phyloP scores from a whole-genome alignment of 352 stramenopile genomes.

The Pythium sukuiense region DNA sequence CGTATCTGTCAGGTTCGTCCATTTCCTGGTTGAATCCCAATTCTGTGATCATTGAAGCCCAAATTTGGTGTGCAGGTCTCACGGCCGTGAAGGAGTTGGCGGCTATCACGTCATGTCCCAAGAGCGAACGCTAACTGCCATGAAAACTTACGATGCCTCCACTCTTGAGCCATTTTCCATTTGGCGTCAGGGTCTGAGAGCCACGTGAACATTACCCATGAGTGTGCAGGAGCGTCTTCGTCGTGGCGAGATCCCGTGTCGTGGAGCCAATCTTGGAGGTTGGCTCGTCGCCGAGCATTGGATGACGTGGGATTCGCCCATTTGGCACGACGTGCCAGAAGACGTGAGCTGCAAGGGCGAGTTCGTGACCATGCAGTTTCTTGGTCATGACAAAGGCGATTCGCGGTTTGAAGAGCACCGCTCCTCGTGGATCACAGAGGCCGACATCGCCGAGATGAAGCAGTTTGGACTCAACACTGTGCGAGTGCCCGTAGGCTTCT shows the following conservation, averaged over 20 bases:
- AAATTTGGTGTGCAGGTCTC: slow-evolving; percentile 24
- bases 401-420: slow-evolving; percentile 75
- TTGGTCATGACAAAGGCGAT: slow-evolving; percentile 51
- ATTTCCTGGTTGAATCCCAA: background rate
- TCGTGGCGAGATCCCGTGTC: slow-evolving; percentile 34
- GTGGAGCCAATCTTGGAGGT: slow-evolving; percentile 81
- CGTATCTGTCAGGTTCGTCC: slow-evolving; percentile 50
- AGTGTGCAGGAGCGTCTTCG: slow-evolving; percentile 24
- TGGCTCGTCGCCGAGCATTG: slow-evolving; percentile 86
- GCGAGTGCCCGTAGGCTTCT: slow-evolving; percentile 78
- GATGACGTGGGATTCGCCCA: slow-evolving; percentile 76
- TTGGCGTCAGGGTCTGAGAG: background rate
- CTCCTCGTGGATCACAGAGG: slow-evolving; percentile 72
- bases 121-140: background rate
- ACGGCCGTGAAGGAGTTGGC: slow-evolving; percentile 32
- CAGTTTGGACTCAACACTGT: slow-evolving; percentile 69
- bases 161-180: background rate
- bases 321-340: slow-evolving; percentile 78
- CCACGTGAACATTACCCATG: slow-evolving; percentile 6
- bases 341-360: slow-evolving; percentile 50
- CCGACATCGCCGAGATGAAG: slow-evolving; percentile 70
- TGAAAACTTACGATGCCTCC: background rate
- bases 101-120: slow-evolving; percentile 14
- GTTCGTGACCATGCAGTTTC: slow-evolving; percentile 48
- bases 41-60: slow-evolving; percentile 1